phyloP scores from a whole-genome alignment of 2,329 filamentous ascomycete species.

The Fonsecaea pedrosoi region DNA sequence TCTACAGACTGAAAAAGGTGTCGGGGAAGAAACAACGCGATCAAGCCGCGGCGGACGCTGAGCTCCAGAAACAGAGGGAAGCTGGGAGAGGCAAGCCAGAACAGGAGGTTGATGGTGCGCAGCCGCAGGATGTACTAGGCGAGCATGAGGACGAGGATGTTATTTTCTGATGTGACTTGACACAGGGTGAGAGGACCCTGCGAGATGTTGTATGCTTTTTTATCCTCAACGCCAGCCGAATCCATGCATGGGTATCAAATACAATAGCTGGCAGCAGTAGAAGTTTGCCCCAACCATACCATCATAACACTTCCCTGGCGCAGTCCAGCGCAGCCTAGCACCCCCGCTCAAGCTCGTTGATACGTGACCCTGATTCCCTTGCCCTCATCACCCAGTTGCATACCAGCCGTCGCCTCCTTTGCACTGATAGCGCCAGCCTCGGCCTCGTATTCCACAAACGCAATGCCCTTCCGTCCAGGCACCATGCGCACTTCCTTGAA shows the following conservation, averaged over 20 bases:
- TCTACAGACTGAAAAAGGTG: constrained; percentile 96
- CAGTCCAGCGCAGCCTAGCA: neutral
- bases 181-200: neutral
- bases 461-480: constrained; percentile 83
- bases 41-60: constrained; percentile 72
- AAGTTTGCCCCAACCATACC: neutral
- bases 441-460: constrained; percentile 94
- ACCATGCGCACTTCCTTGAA: constrained; percentile 93
- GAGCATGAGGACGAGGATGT: constrained; percentile 82
- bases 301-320: constrained; percentile 10
- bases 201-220: constrained; percentile 17
- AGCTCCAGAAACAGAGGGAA: constrained; percentile 61
- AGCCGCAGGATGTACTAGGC: constrained; percentile 70
- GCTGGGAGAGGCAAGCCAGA: constrained; percentile 46
- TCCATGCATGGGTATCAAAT: constrained; percentile 35
- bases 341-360: constrained; percentile 74
- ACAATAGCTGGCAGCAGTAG: constrained; percentile 17
- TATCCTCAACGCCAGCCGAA: constrained; percentile 18
- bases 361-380: constrained; percentile 94
- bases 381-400: constrained; percentile 74
- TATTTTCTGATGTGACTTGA: constrained; percentile 70
- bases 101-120: constrained; percentile 43
- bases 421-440: constrained; percentile 89
- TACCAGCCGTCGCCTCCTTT: constrained; percentile 90
- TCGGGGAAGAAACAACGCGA: constrained; percentile 84